Evolutionary conservation across 495 filamentous ascomycete genomes (phyloP), one percentile per base, ranked within the genome.

Genomic region (Sordaria brevicollis): DNA sequence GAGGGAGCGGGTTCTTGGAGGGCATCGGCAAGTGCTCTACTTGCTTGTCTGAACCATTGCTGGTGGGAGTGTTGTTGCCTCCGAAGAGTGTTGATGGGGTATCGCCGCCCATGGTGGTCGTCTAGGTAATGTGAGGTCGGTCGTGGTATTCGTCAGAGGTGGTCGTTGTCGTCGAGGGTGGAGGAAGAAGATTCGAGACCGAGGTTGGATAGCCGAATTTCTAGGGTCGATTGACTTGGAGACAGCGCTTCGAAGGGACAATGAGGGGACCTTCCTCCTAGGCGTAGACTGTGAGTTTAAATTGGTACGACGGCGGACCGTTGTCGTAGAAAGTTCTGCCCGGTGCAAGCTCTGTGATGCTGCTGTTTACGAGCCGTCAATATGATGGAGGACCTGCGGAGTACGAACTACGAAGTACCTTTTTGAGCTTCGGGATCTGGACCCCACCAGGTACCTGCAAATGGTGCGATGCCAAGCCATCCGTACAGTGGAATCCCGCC

Each of bases 1-100:
- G 87, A n/a, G 96, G 95, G 65, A 97, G 82, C 2, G 95, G 95
- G 77, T 96, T 97, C 73, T 88, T 87, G 1, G 89, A 87, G 4
- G 87, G 85, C 76, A 89, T 80, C n/a, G 83, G 78, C n/a, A 86
- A 77, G 37, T 81, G 74, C 43, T 71, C 67, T 17, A 66, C 69
- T 36, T 66, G 13, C 29, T 39, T 31, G 36, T 62, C 21, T 33
- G 49, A 13, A 13, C 25, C 49, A 62, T 62, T 29, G 13, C 25
- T 62, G 49, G 25, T 17, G 11, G 21, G 11, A 9, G 8, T 25
- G 49, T 13, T 19, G 66, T 29, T 54, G 67, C 69, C 33, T 10
- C 38, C 31, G 10, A 62, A 62, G 2, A 36, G 8, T 17, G 49
- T 62, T 62, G 49, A 62, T 62, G 72, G 70, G 37, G 57, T 72